A percentile compares a stretch with the other conserved stretches of the same genome.
phyloP scores from a whole-genome alignment of 192 early-diverging fungal species.

The Coemansia interrupta region DNA sequence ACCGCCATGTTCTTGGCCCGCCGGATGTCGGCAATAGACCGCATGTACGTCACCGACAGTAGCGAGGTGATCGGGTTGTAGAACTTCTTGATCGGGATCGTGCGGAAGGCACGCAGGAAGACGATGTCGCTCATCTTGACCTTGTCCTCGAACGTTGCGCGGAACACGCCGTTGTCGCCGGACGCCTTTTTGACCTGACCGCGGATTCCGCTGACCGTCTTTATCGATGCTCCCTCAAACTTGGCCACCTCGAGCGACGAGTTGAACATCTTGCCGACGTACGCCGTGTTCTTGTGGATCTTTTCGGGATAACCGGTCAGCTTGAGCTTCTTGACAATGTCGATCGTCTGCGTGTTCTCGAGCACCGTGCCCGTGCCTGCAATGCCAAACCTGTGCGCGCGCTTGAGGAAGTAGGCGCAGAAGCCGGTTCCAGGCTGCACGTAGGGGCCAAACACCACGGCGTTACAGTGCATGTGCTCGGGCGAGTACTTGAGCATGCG shows the following conservation, averaged over 20 bases:
- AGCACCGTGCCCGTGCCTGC: constrained; percentile 93
- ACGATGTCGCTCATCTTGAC: constrained; percentile 97
- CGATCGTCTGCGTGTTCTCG: constrained; percentile 87
- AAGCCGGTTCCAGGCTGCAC: constrained; percentile 96
- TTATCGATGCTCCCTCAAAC: constrained; percentile 93
- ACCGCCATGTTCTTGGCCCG: constrained; percentile 60
- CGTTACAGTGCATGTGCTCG: constrained; percentile 99
- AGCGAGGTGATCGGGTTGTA: constrained; percentile 98
- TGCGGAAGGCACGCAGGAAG: constrained; percentile 95
- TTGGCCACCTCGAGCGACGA: constrained; percentile 94
- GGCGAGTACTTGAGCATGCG: constrained; percentile 99
- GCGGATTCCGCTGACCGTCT: constrained; percentile 94
- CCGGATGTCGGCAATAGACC: constrained; percentile 81
- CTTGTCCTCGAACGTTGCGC: constrained; percentile 98
- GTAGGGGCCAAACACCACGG: constrained; percentile 91
- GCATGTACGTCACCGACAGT: constrained; percentile 86
- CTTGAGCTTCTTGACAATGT: constrained; percentile 99
- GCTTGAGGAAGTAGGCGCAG: constrained; percentile 64
- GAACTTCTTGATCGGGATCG: constrained; percentile 89
- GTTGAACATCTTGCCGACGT: constrained; percentile 98
- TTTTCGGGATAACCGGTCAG: constrained; percentile 91
- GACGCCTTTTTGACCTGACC: constrained; percentile 96
- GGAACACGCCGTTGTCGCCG: constrained; percentile 85
- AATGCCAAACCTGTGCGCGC: constrained; percentile 89
- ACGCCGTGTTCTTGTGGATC: constrained; percentile 96